Evolutionary conservation across 805 yeast species (phyloP).

Genomic region (Yarrowia hollandica): DNA sequence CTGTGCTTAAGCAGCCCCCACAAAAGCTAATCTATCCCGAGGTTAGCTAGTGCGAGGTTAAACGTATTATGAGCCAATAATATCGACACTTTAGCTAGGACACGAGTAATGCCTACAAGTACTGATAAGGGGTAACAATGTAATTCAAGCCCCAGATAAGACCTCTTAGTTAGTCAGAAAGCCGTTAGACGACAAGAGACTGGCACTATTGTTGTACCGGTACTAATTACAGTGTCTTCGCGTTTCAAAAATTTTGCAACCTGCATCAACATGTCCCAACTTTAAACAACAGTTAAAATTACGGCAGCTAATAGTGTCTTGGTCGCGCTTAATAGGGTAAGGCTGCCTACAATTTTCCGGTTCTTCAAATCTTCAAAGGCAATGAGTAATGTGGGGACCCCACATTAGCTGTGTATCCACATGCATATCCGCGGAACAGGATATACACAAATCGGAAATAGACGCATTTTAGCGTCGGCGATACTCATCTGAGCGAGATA

Average conservation of each 20-base stretch:
- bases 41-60: neutral
- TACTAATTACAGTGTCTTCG: too few species aligned
- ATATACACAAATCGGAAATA: too few species aligned
- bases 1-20: neutral
- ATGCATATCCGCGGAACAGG: too few species aligned
- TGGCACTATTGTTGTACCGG: too few species aligned
- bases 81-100: too few species aligned
- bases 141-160: too few species aligned
- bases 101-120: too few species aligned
- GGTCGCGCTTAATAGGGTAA: neutral
- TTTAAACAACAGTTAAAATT: neutral
- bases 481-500: neutral
- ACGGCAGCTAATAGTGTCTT: neutral
- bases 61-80: constrained; percentile 2
- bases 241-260: constrained; percentile 1
- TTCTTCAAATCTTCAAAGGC: too few species aligned
- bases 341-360: neutral
- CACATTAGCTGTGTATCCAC: neutral
- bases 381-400: neutral
- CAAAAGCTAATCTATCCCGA: constrained; percentile 4
- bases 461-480: neutral
- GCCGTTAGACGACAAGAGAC: too few species aligned
- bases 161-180: too few species aligned
- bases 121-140: too few species aligned
- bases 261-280: constrained; percentile 7